Conservation (phyloP, 2,329 filamentous ascomycete genomes). For the Xylariomycetidae sp. region DNA sequence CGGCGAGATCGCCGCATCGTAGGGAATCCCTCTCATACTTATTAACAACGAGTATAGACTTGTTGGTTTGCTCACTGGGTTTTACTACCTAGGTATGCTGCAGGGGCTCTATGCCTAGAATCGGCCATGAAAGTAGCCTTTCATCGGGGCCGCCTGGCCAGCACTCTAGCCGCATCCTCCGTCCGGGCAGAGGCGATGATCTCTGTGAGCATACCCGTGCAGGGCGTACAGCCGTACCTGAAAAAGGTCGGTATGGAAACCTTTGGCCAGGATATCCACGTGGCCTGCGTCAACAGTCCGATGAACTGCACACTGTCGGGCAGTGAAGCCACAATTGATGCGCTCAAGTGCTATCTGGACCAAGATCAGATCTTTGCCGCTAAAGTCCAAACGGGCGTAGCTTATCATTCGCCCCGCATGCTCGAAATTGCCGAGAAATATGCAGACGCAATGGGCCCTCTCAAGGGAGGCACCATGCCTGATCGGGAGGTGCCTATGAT, state of each 20-base stretch:
- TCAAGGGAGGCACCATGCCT: conserved; percentile 2
- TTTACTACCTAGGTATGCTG: conserved; percentile 17
- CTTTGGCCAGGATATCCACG: conserved; percentile 2
- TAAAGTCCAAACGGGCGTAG: conserved; percentile 18
- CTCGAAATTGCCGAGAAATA: conserved; percentile 11
- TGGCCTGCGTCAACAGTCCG: conserved; percentile 27
- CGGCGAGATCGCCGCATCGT: too few relatives aligned
- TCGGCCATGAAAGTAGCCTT: conserved; percentile 26
- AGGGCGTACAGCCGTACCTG: too few relatives aligned
- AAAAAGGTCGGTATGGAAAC: conserved; percentile 2
- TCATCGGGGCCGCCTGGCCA: conserved; percentile 20
- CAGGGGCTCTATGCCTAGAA: conserved; percentile 13
- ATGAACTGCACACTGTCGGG: conserved; percentile 21
- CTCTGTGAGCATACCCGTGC: conserved; percentile 16
- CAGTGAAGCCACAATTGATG: conserved; percentile 9
- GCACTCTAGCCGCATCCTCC: conserved; percentile 5
- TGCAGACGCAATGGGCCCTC: conserved; percentile 1
- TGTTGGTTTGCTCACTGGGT: too few relatives aligned
- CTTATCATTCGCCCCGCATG: conserved; percentile 20
- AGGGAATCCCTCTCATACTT: too few relatives aligned
- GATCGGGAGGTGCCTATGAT: conserved; percentile 2
- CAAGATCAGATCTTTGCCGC: conserved; percentile 16
- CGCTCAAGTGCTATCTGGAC: conserved; percentile 12
- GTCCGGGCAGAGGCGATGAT: conserved; percentile 16
- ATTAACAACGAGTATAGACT: too few relatives aligned